Evolutionary conservation across 2,329 filamentous ascomycete species (phyloP).

Genomic region (Microdochium trichocladiopsis): DNA sequence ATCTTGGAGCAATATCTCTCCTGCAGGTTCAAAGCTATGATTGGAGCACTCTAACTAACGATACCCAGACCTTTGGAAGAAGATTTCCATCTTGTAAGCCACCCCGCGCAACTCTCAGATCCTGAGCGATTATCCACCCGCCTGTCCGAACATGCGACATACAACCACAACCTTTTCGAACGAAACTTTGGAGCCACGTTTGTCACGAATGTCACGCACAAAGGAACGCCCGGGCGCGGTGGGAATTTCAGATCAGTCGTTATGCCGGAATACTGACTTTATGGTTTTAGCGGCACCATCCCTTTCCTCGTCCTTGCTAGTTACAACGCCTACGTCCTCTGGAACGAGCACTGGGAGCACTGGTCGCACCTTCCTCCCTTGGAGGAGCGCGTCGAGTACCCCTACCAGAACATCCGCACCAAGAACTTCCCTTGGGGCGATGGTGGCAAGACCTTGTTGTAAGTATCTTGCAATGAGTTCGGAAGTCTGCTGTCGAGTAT

Average conservation of each 20-base stretch:
- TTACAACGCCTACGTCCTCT: slow-evolving; percentile 84
- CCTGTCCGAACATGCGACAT: neutral
- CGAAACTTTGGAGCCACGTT: neutral
- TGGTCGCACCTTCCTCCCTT: slow-evolving; percentile 77
- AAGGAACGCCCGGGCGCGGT: neutral
- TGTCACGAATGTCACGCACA: neutral
- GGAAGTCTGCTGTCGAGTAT: too few species aligned
- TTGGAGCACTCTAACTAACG: slow-evolving; percentile 20
- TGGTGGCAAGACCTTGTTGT: slow-evolving; percentile 83
- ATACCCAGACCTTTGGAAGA: slow-evolving; percentile 78
- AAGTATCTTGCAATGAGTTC: slow-evolving; percentile 30
- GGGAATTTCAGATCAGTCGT: neutral
- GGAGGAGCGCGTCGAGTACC: slow-evolving; percentile 87
- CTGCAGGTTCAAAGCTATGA: neutral
- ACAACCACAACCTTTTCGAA: neutral
- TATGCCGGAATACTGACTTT: neutral
- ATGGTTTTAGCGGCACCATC: slow-evolving; percentile 55
- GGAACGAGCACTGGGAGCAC: slow-evolving; percentile 97
- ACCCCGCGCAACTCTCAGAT: slow-evolving; percentile 5
- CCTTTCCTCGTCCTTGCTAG: slow-evolving; percentile 65
- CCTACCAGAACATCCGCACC: slow-evolving; percentile 94
- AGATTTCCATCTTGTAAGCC: slow-evolving; percentile 91
- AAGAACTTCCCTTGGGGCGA: slow-evolving; percentile 96
- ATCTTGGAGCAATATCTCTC: neutral
- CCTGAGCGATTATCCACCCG: slow-evolving; percentile 3